phyloP scores from a whole-genome alignment of 2,329 filamentous ascomycete genomes.

The Purpureocillium lavendulum region DNA sequence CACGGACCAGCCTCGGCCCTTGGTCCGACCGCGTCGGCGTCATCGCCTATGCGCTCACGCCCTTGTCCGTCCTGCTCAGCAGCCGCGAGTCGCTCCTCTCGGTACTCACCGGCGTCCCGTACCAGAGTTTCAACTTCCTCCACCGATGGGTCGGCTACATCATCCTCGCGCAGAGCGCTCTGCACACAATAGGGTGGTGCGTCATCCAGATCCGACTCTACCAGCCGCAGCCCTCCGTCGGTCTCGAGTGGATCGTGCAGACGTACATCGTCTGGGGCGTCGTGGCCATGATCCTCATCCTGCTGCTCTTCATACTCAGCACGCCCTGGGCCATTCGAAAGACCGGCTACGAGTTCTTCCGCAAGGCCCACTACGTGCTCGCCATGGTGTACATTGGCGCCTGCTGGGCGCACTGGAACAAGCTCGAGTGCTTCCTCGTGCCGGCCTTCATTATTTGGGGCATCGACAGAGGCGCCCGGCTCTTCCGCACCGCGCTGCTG shows the following conservation, averaged over 20 bases:
- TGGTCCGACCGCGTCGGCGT: slow-evolving; percentile 63
- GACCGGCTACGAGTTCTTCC: slow-evolving; percentile 72
- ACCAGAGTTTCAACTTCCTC: slow-evolving; percentile 70
- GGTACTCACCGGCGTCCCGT: slow-evolving; percentile 62
- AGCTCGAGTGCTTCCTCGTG: slow-evolving; percentile 60
- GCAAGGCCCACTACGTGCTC: slow-evolving; percentile 64
- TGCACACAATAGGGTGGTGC: slow-evolving; percentile 67
- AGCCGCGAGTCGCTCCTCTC: slow-evolving; percentile 63
- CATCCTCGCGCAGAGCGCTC: slow-evolving; percentile 56
- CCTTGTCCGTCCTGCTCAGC: slow-evolving; percentile 58
- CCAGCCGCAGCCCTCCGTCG: slow-evolving; percentile 59
- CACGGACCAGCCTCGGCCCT: slow-evolving; percentile 55
- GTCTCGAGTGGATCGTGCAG: slow-evolving; percentile 49
- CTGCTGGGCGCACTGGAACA: slow-evolving; percentile 66
- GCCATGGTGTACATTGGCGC: slow-evolving; percentile 69
- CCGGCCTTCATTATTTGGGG: slow-evolving; percentile 57
- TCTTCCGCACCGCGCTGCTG: slow-evolving; percentile 49
- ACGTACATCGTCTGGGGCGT: slow-evolving; percentile 67
- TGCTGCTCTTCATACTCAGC: slow-evolving; percentile 52
- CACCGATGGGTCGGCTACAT: slow-evolving; percentile 70
- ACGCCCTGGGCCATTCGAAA: slow-evolving; percentile 47
- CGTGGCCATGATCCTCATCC: slow-evolving; percentile 57
- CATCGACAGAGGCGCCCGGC: slow-evolving; percentile 52
- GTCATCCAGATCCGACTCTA: slow-evolving; percentile 60
- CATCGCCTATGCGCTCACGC: slow-evolving; percentile 66